Evolutionary conservation across 2,329 filamentous ascomycete genomes (phyloP), one percentile per base, ranked within the genome.

Genomic region (Hypoxylon sp.): DNA sequence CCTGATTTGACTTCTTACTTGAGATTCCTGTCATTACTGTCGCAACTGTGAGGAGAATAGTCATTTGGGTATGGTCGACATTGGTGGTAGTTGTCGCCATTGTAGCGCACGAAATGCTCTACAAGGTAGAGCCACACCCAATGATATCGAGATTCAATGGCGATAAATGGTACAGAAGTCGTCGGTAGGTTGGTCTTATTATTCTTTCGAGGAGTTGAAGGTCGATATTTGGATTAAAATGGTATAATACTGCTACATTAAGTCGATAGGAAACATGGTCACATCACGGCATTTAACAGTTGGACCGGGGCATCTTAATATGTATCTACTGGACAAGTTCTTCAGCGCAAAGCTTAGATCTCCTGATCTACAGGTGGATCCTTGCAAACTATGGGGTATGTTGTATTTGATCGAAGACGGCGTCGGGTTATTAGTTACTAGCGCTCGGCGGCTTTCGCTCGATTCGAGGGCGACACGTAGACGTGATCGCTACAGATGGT

Each of bases 1-100:
- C 5, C 17, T 27, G n/a, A 2, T 5, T 19, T 2, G 7, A 4
- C 19, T 9, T 12, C 52, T 54, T 59, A 63, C 61, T 21, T 13
- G 61, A 55, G 11, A 63, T 50, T 8, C 50, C 50, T 16, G 61
- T 62, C 21, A 63, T 50, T 2, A 53, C 38, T 2, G 59, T 61
- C 2, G 57, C 50, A 15, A 63, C 23, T 4, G 23, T 35, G 15
- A 61, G 3, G 13, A 63, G 48, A 13, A 52, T 55, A 7, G 43
- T 52, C 30, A 62, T 48, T 19, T 60, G 52, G 4, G 52, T 50
- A 16, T 52, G 7, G 11, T 57, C 50, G 25, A 51, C n/a, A n/a
- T n/a, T 13, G 7, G 42, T 11, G 13, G 35, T 36, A 5, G 30
- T 15, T n/a, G 26, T 5, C 29, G 35, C 41, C 54, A 57, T 57